Conservation (phyloP, 2,329 filamentous ascomycete species). For the Aspergillus tubingensis region DNA sequence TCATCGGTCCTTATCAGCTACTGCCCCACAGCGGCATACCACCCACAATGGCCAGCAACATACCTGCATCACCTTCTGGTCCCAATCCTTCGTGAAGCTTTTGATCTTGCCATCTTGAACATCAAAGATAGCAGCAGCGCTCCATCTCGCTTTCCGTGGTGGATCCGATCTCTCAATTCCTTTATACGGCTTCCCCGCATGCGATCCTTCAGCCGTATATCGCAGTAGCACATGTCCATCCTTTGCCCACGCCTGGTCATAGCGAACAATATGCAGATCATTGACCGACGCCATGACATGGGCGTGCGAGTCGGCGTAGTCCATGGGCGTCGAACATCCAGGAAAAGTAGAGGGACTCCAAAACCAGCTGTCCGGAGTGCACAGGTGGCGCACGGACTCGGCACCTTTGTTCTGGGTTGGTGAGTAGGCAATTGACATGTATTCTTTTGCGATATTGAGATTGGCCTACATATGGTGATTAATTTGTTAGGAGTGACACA, state of each 20-base stretch:
- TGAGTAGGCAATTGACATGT: slow-evolving; percentile 43
- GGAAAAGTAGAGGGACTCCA: slow-evolving; percentile 42
- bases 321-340: slow-evolving; percentile 38
- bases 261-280: slow-evolving; percentile 39
- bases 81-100: slow-evolving; percentile 43
- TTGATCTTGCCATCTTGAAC: slow-evolving; percentile 38
- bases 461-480: slow-evolving; percentile 20
- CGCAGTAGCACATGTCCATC: slow-evolving; percentile 37
- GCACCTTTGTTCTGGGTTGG: slow-evolving; percentile 38
- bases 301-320: slow-evolving; percentile 41
- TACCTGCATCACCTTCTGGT: slow-evolving; percentile 32
- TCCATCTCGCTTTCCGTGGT: slow-evolving; percentile 36
- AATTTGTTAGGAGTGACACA: neutral
- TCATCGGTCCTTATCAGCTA: no score
- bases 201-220: slow-evolving; percentile 42
- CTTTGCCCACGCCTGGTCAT: slow-evolving; percentile 41
- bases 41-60: neutral
- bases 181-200: slow-evolving; percentile 38
- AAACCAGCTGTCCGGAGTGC: slow-evolving; percentile 35
- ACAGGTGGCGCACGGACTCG: slow-evolving; percentile 37
- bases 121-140: slow-evolving; percentile 44
- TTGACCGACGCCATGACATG: slow-evolving; percentile 38
- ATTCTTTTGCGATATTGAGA: slow-evolving; percentile 37
- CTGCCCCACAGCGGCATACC: no score
- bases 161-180: slow-evolving; percentile 35